Evolutionary conservation across 805 yeast species (phyloP).

Genomic region (Starmerella roubikii): DNA sequence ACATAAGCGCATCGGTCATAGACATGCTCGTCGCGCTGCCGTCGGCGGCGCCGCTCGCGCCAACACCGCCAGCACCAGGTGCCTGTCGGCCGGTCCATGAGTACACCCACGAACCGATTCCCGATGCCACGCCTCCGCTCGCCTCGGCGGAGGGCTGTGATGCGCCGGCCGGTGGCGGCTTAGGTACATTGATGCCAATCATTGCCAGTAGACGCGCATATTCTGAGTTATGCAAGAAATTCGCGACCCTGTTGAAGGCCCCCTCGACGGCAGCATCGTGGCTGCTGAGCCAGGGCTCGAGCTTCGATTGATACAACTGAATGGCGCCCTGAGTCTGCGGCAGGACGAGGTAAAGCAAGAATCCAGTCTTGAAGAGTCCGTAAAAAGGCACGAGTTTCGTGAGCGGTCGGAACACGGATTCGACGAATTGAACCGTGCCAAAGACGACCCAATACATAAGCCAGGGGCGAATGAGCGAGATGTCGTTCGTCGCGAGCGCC

Average conservation of each 20-base stretch:
- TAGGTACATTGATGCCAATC: conserved; percentile 16
- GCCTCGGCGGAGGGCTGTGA: background rate
- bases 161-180: conserved; percentile 5
- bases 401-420: conserved; percentile 34
- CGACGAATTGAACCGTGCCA: conserved; percentile 31
- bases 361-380: conserved; percentile 33
- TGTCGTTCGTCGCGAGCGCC: conserved; percentile 36
- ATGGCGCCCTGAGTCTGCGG: conserved; percentile 38
- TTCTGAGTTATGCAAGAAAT: conserved; percentile 6
- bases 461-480: conserved; percentile 32
- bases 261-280: conserved; percentile 29
- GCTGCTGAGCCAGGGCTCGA: conserved; percentile 30
- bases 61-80: background rate
- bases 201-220: conserved; percentile 9
- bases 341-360: conserved; percentile 48
- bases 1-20: conserved; percentile 18
- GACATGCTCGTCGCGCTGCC: background rate
- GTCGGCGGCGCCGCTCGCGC: background rate
- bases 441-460: conserved; percentile 55
- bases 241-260: conserved; percentile 16
- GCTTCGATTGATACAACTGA: conserved; percentile 27
- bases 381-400: conserved; percentile 42
- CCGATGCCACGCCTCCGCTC: background rate
- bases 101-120: no score
- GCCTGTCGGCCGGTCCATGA: no score